Percentiles rank a stretch among this genome's conserved stretches.
These are phyloP conservation scores for Amanita brunnescens DNA, from an alignment of 768 basidiomycete genomes.

Conservation along the genomic window DNA sequence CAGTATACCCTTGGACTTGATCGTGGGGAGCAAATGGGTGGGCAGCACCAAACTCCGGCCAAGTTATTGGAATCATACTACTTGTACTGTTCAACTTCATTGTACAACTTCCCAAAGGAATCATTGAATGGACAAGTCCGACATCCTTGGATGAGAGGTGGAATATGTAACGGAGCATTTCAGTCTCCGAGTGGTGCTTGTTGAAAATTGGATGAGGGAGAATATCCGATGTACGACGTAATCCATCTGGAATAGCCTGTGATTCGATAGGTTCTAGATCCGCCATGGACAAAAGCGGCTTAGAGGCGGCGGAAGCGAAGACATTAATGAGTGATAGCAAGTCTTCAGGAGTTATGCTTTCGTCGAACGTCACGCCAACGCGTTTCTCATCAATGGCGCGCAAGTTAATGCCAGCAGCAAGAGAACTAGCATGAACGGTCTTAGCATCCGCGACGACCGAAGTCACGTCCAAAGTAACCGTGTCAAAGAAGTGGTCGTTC, in stretches of 20 bases:
- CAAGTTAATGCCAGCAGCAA: constrained; percentile 69
- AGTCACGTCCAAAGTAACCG: constrained; percentile 71
- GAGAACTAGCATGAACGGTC: constrained; percentile 61
- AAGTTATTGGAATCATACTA: constrained; percentile 94
- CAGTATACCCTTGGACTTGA: constrained; percentile 82
- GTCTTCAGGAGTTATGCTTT: constrained; percentile 73
- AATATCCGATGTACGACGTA: constrained; percentile 59
- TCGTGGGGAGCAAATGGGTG: constrained; percentile 91
- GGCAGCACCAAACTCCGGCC: constrained; percentile 83
- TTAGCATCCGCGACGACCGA: constrained; percentile 44
- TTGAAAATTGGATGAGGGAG: constrained; percentile 91
- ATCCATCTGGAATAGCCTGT: constrained; percentile 43
- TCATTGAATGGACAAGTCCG: constrained; percentile 93
- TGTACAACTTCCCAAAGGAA: constrained; percentile 90
- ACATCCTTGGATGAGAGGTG: constrained; percentile 93
- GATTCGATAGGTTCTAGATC: constrained; percentile 35
- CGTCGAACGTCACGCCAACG: constrained; percentile 89
- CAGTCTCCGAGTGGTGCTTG: constrained; percentile 95
- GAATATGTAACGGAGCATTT: constrained; percentile 95
- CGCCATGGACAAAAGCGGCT: constrained; percentile 35
- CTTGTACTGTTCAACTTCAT: constrained; percentile 99
- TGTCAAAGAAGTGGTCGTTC: constrained; percentile 86
- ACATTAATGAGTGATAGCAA: constrained; percentile 72
- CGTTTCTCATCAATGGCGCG: constrained; percentile 63
- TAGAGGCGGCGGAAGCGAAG: constrained; percentile 61